Evolutionary conservation across 148 eudicot genomes (phyloP), one percentile per base, ranked within the genome.

Genomic region (Spergularia marina): DNA sequence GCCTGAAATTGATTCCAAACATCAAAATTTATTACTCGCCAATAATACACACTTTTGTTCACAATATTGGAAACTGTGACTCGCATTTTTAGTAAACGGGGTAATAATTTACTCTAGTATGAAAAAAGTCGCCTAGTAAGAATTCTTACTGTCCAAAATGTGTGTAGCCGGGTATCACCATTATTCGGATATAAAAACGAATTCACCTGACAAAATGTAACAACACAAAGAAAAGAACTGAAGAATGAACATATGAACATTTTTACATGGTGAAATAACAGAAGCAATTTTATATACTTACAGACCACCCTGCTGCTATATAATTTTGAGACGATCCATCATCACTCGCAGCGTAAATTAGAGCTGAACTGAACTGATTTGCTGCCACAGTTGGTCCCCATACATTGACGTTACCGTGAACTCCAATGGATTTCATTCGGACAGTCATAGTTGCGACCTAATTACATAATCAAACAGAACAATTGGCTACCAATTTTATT

Each of bases 281-380:
- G 36, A 30, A 30, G 36, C 2, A 30, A 2, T 30, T 30, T 3
- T 57, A 4, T 5, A 0, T 1, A 73, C 61, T 74, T 80, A 80
- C 83, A n/a, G 55, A 51, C 83, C 83, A 80, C 4, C 83, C 79
- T 3, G 77, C 68, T 36, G 21, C 6, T 12, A 81, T 61, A 61
- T 30, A 64, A 5, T 76, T 72, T 36, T 10, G 52, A 23, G 39
- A 55, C 0, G 76, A 21, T 47, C 77, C 80, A 11, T 72, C 73
- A 23, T 65, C 80, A 53, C 70, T 72, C n/a, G 74, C 76, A 51
- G 74, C 80, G 9, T 51, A 49, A 59, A 66, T 30, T 47, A 15
- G 11, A 49, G 63, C 80, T 49, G 53, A 41, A 55, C 70, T 71
- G 2, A 72, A 25, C 41, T 72, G 77, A 4, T 65, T 58, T 6